A percentile compares a stretch with the other conserved stretches of the same genome.
phyloP scores from a whole-genome alignment of 169 alveolate species.

The Plasmodium vivax region DNA sequence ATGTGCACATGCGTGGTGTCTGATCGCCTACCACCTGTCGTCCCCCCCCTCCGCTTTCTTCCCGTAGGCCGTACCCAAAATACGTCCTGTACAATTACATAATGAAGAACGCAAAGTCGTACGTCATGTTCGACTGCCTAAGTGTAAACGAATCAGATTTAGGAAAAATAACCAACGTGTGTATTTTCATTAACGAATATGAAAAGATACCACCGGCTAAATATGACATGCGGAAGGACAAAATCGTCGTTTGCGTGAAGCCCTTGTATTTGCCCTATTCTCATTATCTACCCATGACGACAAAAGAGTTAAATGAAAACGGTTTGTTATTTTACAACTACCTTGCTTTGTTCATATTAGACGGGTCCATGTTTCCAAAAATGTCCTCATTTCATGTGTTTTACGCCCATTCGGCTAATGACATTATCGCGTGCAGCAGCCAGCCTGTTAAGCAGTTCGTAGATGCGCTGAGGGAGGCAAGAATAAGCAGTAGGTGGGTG shows the following conservation, averaged over 20 bases:
- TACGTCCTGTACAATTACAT: conserved; percentile 59
- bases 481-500: conserved; percentile 44
- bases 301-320: conserved; percentile 64
- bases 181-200: conserved; percentile 55
- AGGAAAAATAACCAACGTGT: conserved; percentile 60
- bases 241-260: conserved; percentile 46
- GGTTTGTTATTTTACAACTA: conserved; percentile 44
- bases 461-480: conserved; percentile 21
- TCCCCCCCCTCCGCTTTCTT: not conserved
- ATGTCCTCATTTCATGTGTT: conserved; percentile 28
- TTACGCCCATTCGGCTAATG: conserved; percentile 44
- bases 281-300: conserved; percentile 37
- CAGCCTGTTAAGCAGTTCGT: conserved; percentile 40
- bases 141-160: conserved; percentile 56
- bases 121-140: conserved; percentile 68
- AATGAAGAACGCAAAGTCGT: conserved; percentile 63
- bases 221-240: conserved; percentile 46
- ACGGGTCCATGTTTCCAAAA: conserved; percentile 72
- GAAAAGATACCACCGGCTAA: conserved; percentile 71
- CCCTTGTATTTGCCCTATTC: conserved; percentile 66
- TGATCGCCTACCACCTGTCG: not conserved
- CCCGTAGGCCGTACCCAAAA: conserved; percentile 61
- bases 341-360: conserved; percentile 65
- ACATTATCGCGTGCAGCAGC: conserved; percentile 28
- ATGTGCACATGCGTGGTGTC: not conserved